Conservation (phyloP, 2,329 filamentous ascomycete genomes). For the Paecilomyces fulvus region DNA sequence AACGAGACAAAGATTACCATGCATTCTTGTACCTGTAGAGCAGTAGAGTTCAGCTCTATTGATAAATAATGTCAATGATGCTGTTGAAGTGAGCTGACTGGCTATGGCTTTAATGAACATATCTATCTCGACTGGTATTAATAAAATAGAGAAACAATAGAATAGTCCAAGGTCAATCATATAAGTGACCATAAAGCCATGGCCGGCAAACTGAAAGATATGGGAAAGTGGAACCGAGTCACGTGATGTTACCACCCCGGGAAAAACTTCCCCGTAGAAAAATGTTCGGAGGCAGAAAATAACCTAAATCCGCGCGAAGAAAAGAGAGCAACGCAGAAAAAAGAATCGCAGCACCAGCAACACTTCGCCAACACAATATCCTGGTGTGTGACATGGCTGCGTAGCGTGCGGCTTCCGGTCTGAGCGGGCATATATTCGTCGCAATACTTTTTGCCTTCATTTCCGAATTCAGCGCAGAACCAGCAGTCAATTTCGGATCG, state of each 20-base stretch:
- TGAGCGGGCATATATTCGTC: slow-evolving; percentile 11
- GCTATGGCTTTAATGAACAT: too few species aligned
- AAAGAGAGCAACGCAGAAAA: slow-evolving; percentile 7
- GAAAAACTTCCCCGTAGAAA: slow-evolving; percentile 11
- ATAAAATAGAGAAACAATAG: too few species aligned
- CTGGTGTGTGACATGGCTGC: slow-evolving; percentile 12
- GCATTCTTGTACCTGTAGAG: too few species aligned
- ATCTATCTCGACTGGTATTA: too few species aligned
- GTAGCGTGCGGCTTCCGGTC: slow-evolving; percentile 12
- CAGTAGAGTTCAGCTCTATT: too few species aligned
- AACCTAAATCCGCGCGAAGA: slow-evolving; percentile 12
- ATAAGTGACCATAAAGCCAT: too few species aligned
- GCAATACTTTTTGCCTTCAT: slow-evolving; percentile 7
- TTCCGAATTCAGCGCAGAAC: slow-evolving; percentile 2
- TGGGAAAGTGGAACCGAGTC: slow-evolving; percentile 8
- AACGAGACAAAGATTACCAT: too few species aligned
- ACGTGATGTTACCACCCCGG: slow-evolving; percentile 16
- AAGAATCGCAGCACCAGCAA: slow-evolving; percentile 16
- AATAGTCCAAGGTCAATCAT: too few species aligned
- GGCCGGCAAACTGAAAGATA: neutral
- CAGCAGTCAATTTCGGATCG: slow-evolving; percentile 6
- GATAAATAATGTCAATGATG: too few species aligned
- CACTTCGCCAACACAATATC: slow-evolving; percentile 7
- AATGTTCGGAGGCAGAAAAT: slow-evolving; percentile 23
- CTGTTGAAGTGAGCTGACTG: too few species aligned